These are phyloP conservation scores for Eucommia ulmoides DNA, from an alignment of 257 asterid genomes.

Conservation along the genomic window DNA sequence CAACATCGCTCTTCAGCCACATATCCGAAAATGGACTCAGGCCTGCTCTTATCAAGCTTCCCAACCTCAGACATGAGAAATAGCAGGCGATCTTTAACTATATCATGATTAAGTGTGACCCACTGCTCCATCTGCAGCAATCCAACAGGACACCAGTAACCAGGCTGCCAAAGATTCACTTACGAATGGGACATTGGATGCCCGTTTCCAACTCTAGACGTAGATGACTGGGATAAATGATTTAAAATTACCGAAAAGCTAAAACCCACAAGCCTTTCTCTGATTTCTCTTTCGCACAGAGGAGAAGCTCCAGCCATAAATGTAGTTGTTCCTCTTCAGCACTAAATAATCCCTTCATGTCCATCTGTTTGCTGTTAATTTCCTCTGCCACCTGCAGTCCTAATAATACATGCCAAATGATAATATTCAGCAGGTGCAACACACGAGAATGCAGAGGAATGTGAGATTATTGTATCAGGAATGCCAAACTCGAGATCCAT, in stretches of 20 bases:
- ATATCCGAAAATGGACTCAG: conserved; percentile 7
- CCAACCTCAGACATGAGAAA: conserved; percentile 37
- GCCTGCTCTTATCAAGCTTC: conserved; percentile 49
- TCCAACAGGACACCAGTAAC: conserved; percentile 47
- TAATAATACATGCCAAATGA: conserved; percentile 50
- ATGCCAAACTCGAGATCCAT: conserved; percentile 26
- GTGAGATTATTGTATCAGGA: conserved; percentile 23
- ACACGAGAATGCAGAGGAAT: conserved; percentile 47
- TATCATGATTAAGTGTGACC: conserved; percentile 31
- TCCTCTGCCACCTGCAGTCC: conserved; percentile 22
- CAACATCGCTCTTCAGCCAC: conserved; percentile 47
- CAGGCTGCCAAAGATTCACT: no score
- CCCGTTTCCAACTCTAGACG: conserved; percentile 15
- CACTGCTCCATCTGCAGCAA: conserved; percentile 69
- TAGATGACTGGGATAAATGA: conserved; percentile 14
- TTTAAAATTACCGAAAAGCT: conserved; percentile 33
- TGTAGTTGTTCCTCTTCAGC: conserved; percentile 15
- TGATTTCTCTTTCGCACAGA: conserved; percentile 59
- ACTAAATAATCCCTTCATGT: conserved; percentile 19
- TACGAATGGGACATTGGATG: no score
- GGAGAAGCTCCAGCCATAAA: conserved; percentile 50
- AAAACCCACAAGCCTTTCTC: conserved; percentile 55
- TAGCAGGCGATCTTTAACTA: conserved; percentile 33
- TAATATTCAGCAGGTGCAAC: conserved; percentile 61
- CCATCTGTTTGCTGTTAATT: conserved; percentile 13